phyloP scores from a whole-genome alignment of 2,329 filamentous ascomycete genomes.

The Colletotrichum paranaense region DNA sequence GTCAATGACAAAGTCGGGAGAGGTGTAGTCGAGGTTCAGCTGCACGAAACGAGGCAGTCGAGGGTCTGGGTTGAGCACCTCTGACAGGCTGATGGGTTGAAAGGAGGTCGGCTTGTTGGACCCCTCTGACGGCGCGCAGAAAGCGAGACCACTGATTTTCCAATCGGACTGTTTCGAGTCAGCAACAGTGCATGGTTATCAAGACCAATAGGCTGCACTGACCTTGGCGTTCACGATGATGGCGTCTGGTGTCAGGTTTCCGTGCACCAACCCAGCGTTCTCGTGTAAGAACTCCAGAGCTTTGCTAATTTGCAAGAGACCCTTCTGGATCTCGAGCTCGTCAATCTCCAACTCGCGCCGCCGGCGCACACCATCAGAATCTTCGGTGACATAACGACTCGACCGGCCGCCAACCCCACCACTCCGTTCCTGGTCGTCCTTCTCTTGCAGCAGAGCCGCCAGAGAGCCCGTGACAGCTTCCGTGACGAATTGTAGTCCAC shows the following conservation, averaged over 20 bases:
- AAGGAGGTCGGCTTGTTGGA: conserved; percentile 81
- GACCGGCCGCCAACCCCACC: conserved; percentile 76
- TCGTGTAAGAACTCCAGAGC: conserved; percentile 96
- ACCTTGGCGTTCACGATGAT: conserved; percentile 95
- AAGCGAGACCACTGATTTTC: conserved; percentile 96
- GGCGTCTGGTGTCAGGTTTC: conserved; percentile 92
- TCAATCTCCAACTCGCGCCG: conserved; percentile 92
- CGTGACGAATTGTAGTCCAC: conserved; percentile 94
- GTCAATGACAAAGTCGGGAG: conserved; percentile 94
- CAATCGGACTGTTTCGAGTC: conserved; percentile 80
- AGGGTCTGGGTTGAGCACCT: conserved; percentile 87
- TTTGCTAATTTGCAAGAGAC: conserved; percentile 90
- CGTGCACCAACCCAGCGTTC: conserved; percentile 92
- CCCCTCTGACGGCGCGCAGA: conserved; percentile 83
- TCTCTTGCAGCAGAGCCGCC: conserved; percentile 83
- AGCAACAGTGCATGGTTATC: conserved; percentile 36
- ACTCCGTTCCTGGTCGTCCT: conserved; percentile 84
- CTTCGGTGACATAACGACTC: conserved; percentile 85
- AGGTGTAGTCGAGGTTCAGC: conserved; percentile 91
- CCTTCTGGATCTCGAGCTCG: conserved; percentile 97
- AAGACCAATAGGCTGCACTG: conserved; percentile 42
- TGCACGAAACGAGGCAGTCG: conserved; percentile 86
- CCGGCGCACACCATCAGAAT: conserved; percentile 77
- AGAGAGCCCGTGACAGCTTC: conserved; percentile 93
- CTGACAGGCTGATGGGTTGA: conserved; percentile 82